These are phyloP conservation scores for Telopea speciosissima DNA, from an alignment of 177 flowering plant genomes.

Conservation along the genomic window DNA sequence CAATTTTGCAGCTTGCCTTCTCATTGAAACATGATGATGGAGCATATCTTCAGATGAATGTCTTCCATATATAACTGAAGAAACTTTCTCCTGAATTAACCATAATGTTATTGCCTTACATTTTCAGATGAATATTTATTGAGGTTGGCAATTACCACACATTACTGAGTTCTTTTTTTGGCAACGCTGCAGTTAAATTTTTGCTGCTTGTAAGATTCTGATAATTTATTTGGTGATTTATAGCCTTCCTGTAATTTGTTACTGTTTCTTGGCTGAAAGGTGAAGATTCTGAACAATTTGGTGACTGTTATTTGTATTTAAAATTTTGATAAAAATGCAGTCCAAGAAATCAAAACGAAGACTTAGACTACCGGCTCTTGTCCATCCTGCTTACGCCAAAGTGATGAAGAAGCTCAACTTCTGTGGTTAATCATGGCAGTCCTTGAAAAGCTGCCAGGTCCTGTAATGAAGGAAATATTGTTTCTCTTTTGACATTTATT, in stretches of 20 bases:
- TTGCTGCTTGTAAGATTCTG: background rate
- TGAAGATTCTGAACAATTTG: background rate
- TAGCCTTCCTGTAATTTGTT: too few species aligned
- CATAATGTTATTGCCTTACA: background rate
- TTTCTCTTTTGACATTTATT: background rate
- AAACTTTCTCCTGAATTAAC: background rate
- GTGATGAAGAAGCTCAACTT: conserved; percentile 95
- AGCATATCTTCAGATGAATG: too few species aligned
- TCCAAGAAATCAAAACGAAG: conserved; percentile 86
- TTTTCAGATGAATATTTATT: too few species aligned
- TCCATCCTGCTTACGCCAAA: conserved; percentile 81
- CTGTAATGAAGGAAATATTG: conserved; percentile 8
- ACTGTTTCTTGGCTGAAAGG: background rate
- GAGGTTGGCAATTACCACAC: background rate
- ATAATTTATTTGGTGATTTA: too few species aligned
- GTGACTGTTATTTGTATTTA: background rate
- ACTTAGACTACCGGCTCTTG: conserved; percentile 72
- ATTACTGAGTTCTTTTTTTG: background rate
- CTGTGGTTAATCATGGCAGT: conserved; percentile 28
- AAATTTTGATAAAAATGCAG: conserved; percentile 34
- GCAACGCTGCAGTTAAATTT: background rate
- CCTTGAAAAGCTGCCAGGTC: conserved; percentile 1
- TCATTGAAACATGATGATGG: too few species aligned
- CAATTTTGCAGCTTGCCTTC: too few species aligned
- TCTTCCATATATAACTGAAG: too few species aligned